phyloP scores from a whole-genome alignment of 2,329 filamentous ascomycete genomes.

The Fusarium heterosporum region DNA sequence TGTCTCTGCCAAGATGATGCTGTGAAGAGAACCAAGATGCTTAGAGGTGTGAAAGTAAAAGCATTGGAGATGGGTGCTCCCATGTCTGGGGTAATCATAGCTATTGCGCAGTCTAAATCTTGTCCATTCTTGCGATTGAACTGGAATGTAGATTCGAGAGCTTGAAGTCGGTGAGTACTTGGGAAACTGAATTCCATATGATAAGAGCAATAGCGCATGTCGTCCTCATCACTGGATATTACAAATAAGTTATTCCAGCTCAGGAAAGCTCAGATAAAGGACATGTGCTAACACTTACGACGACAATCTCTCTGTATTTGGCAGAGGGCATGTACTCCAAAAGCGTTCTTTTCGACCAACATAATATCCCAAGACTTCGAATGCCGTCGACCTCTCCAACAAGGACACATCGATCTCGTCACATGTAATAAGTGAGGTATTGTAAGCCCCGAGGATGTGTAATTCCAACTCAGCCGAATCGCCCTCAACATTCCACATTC shows the following conservation, averaged over 20 bases:
- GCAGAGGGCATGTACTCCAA: not conserved
- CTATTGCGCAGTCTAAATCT: not conserved
- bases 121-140: not conserved
- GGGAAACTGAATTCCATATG: not conserved
- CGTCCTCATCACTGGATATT: not conserved
- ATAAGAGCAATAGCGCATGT: not conserved
- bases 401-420: not conserved
- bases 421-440: not conserved
- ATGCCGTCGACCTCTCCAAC: not conserved
- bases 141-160: not conserved
- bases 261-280: too few species aligned
- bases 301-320: not conserved
- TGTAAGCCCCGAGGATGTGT: not conserved
- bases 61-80: not conserved
- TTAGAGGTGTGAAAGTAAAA: not conserved
- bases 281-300: too few species aligned
- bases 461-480: not conserved
- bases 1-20: not conserved
- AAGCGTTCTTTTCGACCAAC: not conserved
- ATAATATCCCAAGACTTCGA: not conserved
- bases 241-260: not conserved
- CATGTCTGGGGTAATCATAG: not conserved
- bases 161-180: not conserved
- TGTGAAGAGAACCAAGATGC: not conserved
- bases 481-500: not conserved